phyloP scores from a whole-genome alignment of 2,329 filamentous ascomycete species.

The Drechslerella coelobrocha region DNA sequence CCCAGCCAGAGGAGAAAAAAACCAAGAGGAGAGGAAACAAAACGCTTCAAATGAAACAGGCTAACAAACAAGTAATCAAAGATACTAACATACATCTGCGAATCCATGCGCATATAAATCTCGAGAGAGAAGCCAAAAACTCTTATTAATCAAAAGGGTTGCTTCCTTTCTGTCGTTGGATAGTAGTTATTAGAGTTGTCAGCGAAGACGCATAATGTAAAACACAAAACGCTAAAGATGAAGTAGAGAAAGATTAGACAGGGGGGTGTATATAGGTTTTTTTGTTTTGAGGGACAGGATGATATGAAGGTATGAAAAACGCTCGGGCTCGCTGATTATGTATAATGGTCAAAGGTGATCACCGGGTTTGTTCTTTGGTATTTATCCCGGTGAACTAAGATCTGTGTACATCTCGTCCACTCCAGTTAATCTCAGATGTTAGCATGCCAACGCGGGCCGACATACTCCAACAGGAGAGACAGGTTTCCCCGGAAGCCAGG shows the following conservation, averaged over 20 bases:
- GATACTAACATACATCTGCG: conserved; percentile 1
- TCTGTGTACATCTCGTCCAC: not conserved
- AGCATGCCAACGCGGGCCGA: not conserved
- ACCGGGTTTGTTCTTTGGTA: not conserved
- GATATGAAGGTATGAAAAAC: not conserved
- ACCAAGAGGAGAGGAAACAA: not conserved
- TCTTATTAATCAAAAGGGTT: not conserved
- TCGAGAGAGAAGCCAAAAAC: not conserved
- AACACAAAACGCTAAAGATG: no score
- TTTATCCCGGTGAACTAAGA: not conserved
- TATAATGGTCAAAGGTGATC: conserved; percentile 1
- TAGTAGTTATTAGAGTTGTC: not conserved
- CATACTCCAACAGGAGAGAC: not conserved
- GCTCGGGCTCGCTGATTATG: not conserved
- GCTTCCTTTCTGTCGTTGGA: not conserved
- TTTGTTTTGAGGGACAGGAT: not conserved
- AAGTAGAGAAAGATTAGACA: not conserved
- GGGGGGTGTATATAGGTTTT: not conserved
- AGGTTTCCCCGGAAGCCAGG: not conserved
- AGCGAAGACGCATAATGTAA: not conserved
- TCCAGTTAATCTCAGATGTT: conserved; percentile 2
- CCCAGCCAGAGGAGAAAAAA: not conserved
- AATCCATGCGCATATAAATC: no score
- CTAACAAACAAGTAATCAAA: not conserved
- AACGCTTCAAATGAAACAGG: not conserved